Base-by-base conservation (phyloP, 306 rosid species). In the Corylus avellana region DNA sequence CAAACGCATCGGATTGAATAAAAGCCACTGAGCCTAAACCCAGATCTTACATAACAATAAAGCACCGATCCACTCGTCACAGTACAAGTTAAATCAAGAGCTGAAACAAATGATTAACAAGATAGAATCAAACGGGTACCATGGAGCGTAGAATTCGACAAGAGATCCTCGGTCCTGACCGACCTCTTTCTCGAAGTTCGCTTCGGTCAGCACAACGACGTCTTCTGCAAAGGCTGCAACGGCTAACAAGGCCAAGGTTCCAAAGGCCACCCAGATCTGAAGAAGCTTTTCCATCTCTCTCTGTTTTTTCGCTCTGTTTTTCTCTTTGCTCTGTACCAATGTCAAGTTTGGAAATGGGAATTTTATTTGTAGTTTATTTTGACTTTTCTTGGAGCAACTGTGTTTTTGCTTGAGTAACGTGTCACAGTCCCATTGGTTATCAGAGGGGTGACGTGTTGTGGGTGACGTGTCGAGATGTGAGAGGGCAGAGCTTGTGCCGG, bases 61-160 rank as follows among this genome's bases (percentile, higher is more conserved):
- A 67, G 27, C 50, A 39, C 25, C 8, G 51, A 67, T 67, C 48
- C 22, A 42, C 50, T 7, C 12, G 32, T 32, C 9, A 18, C 48
- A n/a, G 2, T 2, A 39, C 8, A 9, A 67, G 66, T 25, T 67
- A 67, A 42, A 42, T 42, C 42, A 1, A 44, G 47, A 73, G 49
- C 57, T 42, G 4, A 39, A 4, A 42, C 22, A 67, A 39, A 39
- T 16, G 1, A 67, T 4, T 59, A 9, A 67, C 12, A 67, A 42
- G 42, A 13, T 7, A 18, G 17, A 12, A 57, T 42, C 0, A 44
- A 62, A 62, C 56, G 58, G 25, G 2, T 89, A 95, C 96, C 99
- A 95, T 44, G 99, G 99, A 73, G 99, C 99, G 82, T 96, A 96
- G 87, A 95, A 95, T 85, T 95, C 93, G 75, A 95, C 98, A 72